Base-by-base conservation (phyloP, 768 basidiomycete genomes). In the Suillus placidus region DNA sequence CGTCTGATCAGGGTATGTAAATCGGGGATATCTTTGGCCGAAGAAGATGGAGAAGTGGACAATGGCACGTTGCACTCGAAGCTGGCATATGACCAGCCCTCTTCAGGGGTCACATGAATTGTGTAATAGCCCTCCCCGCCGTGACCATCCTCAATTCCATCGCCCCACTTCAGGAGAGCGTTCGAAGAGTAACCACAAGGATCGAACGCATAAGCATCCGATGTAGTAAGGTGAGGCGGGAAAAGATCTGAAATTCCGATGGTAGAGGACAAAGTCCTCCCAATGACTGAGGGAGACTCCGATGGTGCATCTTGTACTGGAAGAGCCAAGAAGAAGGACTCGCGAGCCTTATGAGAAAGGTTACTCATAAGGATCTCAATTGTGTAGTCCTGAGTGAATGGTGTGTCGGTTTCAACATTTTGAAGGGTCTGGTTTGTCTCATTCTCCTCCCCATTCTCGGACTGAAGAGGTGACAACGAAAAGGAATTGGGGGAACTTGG, bases 301-400 rank as follows among this genome's bases (percentile, higher is more conserved):
- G 79, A 80, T 43, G 85, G 80, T 32, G 85, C 88, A 67, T 86
- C 88, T 9, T 80, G 79, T 60, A 82, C 80, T 3, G 89, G 86
- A 26, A 78, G 74, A n/a, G 74, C 66, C 69, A 73, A 86, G 83
- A 89, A 90, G 84, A 99, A 99, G 1, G 89, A 86, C 20, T 82
- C 80, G 63, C 94, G 87, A n/a, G 91, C 91, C 47, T 82, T 76
- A 10, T 90, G 85, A 18, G 90, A 86, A 23, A 99, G 87, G 69
- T 92, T 86, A 60, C 94, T 94, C 97, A 99, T 99, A 73, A 99
- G 88, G 74, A 99, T 95, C 80, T 99, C 97, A 74, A 99, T 91
- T 58, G 97, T 99, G 74, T 91, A 95, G 78, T 99, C 97, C 67
- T 86, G 86, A n/a, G 71, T 65, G 54, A 68, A 38, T 16, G 45